These are phyloP conservation scores for Olyra latifolia DNA, from an alignment of 176 grass and related monocot species.

Conservation along the genomic window DNA sequence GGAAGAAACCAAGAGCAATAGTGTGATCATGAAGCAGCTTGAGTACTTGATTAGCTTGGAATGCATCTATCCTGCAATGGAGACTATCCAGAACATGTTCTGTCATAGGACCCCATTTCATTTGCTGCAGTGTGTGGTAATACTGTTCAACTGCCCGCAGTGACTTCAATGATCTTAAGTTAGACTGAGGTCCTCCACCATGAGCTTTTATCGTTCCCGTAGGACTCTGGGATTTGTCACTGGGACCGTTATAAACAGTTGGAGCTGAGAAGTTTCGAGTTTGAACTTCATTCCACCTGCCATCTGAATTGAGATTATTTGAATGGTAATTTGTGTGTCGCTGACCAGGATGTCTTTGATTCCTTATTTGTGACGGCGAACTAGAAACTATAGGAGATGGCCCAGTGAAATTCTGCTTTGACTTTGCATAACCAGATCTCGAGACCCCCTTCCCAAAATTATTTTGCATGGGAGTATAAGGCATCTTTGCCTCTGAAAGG, in stretches of 20 bases:
- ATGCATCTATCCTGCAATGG: slow-evolving; percentile 71
- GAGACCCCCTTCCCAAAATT: slow-evolving; percentile 35
- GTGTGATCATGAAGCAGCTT: slow-evolving; percentile 80
- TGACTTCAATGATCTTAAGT: slow-evolving; percentile 58
- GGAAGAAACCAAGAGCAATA: slow-evolving; percentile 77
- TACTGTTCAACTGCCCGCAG: slow-evolving; percentile 72
- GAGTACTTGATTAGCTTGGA: slow-evolving; percentile 92
- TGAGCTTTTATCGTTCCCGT: slow-evolving; percentile 50
- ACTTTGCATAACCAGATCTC: slow-evolving; percentile 44
- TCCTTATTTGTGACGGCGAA: slow-evolving; percentile 49
- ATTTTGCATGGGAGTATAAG: slow-evolving; percentile 35
- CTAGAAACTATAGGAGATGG: slow-evolving; percentile 43
- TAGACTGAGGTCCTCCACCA: slow-evolving; percentile 44
- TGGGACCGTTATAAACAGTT: slow-evolving; percentile 38
- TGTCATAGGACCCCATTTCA: slow-evolving; percentile 82
- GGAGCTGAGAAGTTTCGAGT: slow-evolving; percentile 36
- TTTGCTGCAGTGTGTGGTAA: slow-evolving; percentile 72
- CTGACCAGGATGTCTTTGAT: slow-evolving; percentile 50
- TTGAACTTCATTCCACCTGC: slow-evolving; percentile 40
- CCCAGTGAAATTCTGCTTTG: slow-evolving; percentile 49
- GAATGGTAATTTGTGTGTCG: slow-evolving; percentile 50
- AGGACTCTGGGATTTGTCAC: slow-evolving; percentile 47
- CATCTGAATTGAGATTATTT: slow-evolving; percentile 50
- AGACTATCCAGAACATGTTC: slow-evolving; percentile 73
- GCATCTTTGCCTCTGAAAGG: slow-evolving; percentile 41